Conservation (phyloP, 2,329 filamentous ascomycete genomes). For the Mycocentrospora acerina region DNA sequence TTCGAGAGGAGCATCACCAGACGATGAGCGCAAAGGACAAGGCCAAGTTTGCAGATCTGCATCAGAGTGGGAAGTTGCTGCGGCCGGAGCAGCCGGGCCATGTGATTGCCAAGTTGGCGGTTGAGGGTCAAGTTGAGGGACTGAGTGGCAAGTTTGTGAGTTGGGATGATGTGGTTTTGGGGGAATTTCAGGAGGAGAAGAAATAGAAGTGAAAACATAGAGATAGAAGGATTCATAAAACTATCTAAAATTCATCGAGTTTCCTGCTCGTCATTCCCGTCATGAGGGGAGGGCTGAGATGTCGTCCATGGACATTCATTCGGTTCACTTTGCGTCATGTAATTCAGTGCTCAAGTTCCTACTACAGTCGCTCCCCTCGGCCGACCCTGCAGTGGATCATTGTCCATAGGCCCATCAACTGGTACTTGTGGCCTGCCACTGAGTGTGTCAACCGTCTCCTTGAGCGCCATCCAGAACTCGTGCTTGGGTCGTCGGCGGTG, state of each 20-base stretch:
- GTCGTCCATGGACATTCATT: too few relatives aligned
- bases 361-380: slow-evolving; percentile 8
- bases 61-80: slow-evolving; percentile 70
- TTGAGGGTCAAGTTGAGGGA: slow-evolving; percentile 60
- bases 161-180: slow-evolving; percentile 36
- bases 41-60: slow-evolving; percentile 67
- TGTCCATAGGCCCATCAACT: slow-evolving; percentile 3
- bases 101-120: slow-evolving; percentile 79
- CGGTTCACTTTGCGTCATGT: too few relatives aligned
- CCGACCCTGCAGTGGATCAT: slow-evolving; percentile 25
- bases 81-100: slow-evolving; percentile 80
- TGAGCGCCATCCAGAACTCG: slow-evolving; percentile 82
- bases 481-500: slow-evolving; percentile 78
- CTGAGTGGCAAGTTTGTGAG: slow-evolving; percentile 76
- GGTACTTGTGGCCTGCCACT: slow-evolving; percentile 56
- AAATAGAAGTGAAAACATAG: not conserved
- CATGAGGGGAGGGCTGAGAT: too few relatives aligned
- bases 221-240: not conserved
- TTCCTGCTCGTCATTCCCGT: too few relatives aligned
- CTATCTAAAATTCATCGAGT: not conserved
- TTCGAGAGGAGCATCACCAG: slow-evolving; percentile 70
- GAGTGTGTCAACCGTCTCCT: slow-evolving; percentile 80
- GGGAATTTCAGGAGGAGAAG: slow-evolving; percentile 25
- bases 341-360: not conserved
- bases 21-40: slow-evolving; percentile 61